Conservation (phyloP, 192 early-diverging fungal species). For the Coemansia sp. region DNA sequence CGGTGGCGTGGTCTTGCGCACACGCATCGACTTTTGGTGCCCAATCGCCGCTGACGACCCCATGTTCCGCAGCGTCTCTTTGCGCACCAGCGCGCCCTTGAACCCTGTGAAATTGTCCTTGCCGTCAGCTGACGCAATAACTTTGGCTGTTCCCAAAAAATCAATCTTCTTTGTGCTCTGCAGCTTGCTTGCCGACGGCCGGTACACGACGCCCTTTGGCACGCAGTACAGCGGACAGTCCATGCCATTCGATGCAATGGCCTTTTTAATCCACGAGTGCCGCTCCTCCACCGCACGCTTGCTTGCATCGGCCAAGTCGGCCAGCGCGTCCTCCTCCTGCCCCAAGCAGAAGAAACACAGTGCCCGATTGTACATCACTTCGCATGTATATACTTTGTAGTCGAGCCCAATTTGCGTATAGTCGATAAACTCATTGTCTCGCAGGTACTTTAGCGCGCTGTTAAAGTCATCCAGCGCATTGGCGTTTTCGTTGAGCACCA, state of each 20-base stretch:
- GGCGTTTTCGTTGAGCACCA: constrained; percentile 67
- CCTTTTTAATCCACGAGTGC: constrained; percentile 69
- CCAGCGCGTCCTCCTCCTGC: constrained; percentile 65
- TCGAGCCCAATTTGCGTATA: constrained; percentile 92
- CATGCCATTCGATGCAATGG: constrained; percentile 54
- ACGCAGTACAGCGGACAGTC: constrained; percentile 78
- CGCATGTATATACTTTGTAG: constrained; percentile 85
- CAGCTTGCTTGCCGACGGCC: constrained; percentile 81
- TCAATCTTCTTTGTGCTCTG: constrained; percentile 80
- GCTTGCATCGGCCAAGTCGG: constrained; percentile 60
- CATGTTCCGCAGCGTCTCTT: constrained; percentile 41
- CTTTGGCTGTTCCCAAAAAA: constrained; percentile 76
- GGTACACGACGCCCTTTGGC: constrained; percentile 75
- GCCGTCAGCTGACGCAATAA: constrained; percentile 72
- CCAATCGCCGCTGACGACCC: constrained; percentile 13
- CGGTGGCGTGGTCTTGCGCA: constrained; percentile 41
- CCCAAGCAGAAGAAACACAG: constrained; percentile 78
- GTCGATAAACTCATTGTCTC: constrained; percentile 88
- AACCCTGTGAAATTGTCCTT: constrained; percentile 55
- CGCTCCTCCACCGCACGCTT: constrained; percentile 64
- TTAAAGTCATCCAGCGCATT: constrained; percentile 79
- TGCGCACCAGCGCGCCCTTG: constrained; percentile 55
- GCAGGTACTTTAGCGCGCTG: constrained; percentile 73
- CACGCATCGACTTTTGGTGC: constrained; percentile 54
- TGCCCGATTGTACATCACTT: constrained; percentile 89